Evolutionary conservation across 805 yeast species (phyloP), one percentile per base, ranked within the genome.

Genomic region (Saccharomyces mikatae): DNA sequence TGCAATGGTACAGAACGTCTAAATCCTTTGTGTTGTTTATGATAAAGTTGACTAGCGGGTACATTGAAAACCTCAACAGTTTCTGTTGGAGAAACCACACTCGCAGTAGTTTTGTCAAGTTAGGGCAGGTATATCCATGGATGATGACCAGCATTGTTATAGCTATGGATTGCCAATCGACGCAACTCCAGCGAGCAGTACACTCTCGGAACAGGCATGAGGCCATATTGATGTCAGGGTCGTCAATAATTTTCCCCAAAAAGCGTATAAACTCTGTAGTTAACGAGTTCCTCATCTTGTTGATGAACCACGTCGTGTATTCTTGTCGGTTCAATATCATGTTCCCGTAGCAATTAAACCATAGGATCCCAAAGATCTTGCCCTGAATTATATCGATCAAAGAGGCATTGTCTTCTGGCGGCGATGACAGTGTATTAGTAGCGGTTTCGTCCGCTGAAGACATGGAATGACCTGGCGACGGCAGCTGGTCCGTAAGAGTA

Each of bases 1-100:
- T 61, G 49, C 66, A 65, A 48, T 61, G 65, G 30, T 59, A 52
- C 10, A 65, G 54, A 6, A 61, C 53, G 10, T 56, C 53, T 4
- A 56, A 29, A 22, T 57, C 55, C 6, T 57, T 50, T 14, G 62
- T 50, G 24, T 58, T 52, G 22, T 55, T 47, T 4, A 58, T 56
- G 28, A 59, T 52, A 36, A 57, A 60, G 51, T 62, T 58, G 1
- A 64, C 52, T 31, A 62, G 22, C 10, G 66, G 65, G 29, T 56
- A 59, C 60, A 63, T 61, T 6, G 56, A 56, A 36, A 48, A 58
- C 24, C 53, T 53, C 14, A 57, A 24, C 2, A 26, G 46, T n/a
- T 48, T 24, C 30, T 53, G 58, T 6, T 47, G 54, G 21, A 60
- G 47, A 22, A 63, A 47, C 67, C 67, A 64, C 6, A 46, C 55